Conservation (phyloP, 495 filamentous ascomycete species). For the Penicillium samsonianum region DNA sequence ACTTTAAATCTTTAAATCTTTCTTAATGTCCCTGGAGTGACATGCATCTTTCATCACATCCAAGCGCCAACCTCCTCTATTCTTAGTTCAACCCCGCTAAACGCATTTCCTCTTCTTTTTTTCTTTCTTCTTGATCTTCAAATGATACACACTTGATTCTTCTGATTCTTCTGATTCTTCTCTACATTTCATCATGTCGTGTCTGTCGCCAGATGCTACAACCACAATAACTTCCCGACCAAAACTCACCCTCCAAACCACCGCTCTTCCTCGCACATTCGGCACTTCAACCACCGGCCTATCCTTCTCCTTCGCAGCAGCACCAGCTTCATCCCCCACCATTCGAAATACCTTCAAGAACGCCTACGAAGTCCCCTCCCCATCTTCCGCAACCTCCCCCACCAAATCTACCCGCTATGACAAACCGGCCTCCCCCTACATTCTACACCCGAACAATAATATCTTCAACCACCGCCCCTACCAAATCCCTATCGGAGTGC, state of each 20-base stretch:
- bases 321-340: conserved; percentile 70
- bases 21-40: not conserved
- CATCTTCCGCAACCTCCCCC: conserved; percentile 56
- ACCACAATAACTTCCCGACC: conserved; percentile 59
- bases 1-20: too few relatives aligned
- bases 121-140: conserved; percentile 22
- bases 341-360: conserved; percentile 82
- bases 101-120: conserved; percentile 20
- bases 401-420: conserved; percentile 32
- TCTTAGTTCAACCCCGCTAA: conserved; percentile 15
- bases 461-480: conserved; percentile 52
- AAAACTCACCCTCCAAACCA: conserved; percentile 79
- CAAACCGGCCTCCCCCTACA: conserved; percentile 34
- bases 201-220: conserved; percentile 26
- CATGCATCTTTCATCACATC: conserved; percentile 15
- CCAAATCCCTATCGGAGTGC: conserved; percentile 62
- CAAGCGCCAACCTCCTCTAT: conserved; percentile 19
- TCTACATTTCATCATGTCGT: conserved; percentile 36
- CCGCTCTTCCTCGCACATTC: conserved; percentile 51
- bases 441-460: conserved; percentile 30
- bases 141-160: conserved; percentile 11
- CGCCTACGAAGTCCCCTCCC: conserved; percentile 68
- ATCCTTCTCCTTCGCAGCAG: conserved; percentile 56
- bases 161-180: conserved; percentile 4
- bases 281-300: conserved; percentile 57